Base-by-base conservation (phyloP, 805 yeast species). In the Zygoascus flipseniorum region DNA sequence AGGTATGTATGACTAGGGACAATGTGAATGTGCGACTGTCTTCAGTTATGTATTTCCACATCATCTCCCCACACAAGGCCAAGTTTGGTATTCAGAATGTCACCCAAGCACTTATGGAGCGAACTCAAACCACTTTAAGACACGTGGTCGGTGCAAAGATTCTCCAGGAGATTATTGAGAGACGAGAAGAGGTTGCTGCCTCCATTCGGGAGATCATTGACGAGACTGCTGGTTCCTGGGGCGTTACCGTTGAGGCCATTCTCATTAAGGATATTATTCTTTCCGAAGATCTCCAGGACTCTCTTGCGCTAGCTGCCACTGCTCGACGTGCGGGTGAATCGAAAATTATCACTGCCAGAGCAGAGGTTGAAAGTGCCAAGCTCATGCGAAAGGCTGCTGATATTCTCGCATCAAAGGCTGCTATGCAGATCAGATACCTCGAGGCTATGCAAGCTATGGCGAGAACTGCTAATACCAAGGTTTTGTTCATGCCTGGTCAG, bases 401-500 rank as follows among this genome's bases (percentile, higher is more conserved):
- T 67, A 82, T 83, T 54, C 76, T 83, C 62, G 84, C 85, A 47
- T 80, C 86, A 42, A 82, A 82, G 59, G 80, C 88, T 13, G 89
- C 89, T 31, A 82, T 83, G 86, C 89, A 83, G 71, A 83, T 83
- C 65, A 72, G 89, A 67, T 83, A 83, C 64, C 74, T 83, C 68
- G 89, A 83, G 61, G 89, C 89, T n/a, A 80, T 83, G 81, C 87
- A 82, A 69, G 73, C 72, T 56, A 83, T 83, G 88, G 85, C 87
- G 37, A 78, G 71, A 57, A 63, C 75, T 50, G 71, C 87, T 1
- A 76, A 78, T 54, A 70, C 86, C n/a, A 80, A 82, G 68, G 89
- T 83, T 51, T 83, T 83, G 31, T 83, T 83, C 67, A 83, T 83
- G 88, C 89, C 89, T 5, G 66, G 74, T 42, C 72, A 76, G 47